Conservation (phyloP, 805 yeast genomes). For the Cyberlindnera petersonii region DNA sequence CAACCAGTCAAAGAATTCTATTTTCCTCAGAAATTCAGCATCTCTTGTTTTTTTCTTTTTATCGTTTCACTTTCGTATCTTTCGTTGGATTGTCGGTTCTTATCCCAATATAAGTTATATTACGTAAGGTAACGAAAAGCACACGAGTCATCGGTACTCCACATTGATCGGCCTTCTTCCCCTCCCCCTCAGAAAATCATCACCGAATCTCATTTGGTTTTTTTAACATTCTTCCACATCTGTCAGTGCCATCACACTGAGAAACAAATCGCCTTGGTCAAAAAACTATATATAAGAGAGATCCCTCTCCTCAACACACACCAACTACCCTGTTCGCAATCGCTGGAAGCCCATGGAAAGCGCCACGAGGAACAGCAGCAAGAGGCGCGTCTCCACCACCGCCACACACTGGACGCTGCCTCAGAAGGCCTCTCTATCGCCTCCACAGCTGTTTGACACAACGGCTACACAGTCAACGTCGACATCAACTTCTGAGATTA, state of each 20-base stretch:
- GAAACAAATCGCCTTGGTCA: too few species aligned
- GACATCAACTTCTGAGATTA: neutral
- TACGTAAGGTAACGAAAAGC: too few species aligned
- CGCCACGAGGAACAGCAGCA: constrained; percentile 8
- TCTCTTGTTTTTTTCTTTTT: too few species aligned
- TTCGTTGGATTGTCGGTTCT: too few species aligned
- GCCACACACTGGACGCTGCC: constrained; percentile 9
- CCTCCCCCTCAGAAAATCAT: neutral
- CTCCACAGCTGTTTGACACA: constrained; percentile 17
- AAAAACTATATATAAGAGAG: too few species aligned
- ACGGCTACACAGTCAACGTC: neutral
- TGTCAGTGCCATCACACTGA: too few species aligned
- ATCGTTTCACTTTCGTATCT: too few species aligned
- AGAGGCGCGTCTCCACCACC: constrained; percentile 7
- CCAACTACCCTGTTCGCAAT: constrained; percentile 1
- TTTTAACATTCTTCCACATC: too few species aligned
- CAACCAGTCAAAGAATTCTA: too few species aligned
- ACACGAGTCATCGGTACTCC: constrained; percentile 5
- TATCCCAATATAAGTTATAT: too few species aligned
- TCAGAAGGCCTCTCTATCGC: constrained; percentile 19
- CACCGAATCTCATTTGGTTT: neutral
- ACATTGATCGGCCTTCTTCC: neutral
- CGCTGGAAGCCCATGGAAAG: neutral
- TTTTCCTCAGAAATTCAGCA: too few species aligned
- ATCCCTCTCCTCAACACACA: too few species aligned